A percentile compares a stretch with the other conserved stretches of the same genome.
Evolutionary conservation across 306 rosid genomes (phyloP).

Genomic region (Clitoria ternatea): DNA sequence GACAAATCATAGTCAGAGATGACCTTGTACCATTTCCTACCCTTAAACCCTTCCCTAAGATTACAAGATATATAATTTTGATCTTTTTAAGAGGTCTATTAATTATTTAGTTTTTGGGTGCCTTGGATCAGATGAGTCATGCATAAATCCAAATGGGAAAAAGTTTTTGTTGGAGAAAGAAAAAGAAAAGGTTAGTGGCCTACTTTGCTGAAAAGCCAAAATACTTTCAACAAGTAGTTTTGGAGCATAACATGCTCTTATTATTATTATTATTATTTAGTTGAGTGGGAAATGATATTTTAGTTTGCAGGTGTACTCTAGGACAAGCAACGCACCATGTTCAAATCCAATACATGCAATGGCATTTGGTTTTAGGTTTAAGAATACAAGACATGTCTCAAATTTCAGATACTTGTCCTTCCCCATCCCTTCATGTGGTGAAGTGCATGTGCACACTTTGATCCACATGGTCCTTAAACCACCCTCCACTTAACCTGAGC

Average conservation of each 20-base stretch:
- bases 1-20: conserved; percentile 42
- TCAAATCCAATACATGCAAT: conserved; percentile 1
- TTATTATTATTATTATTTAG: no score
- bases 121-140: conserved; percentile 58
- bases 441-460: conserved; percentile 24
- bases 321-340: neutral
- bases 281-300: conserved; percentile 21
- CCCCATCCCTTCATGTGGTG: conserved; percentile 33
- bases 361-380: conserved; percentile 19
- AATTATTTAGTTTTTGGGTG: conserved; percentile 20
- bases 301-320: neutral
- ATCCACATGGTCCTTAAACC: conserved; percentile 33
- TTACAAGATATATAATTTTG: conserved; percentile 19
- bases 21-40: conserved; percentile 16
- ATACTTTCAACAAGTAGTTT: conserved; percentile 37
- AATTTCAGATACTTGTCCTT: neutral
- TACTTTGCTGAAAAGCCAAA: conserved; percentile 51
- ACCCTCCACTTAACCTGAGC: conserved; percentile 12
- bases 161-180: conserved; percentile 33
- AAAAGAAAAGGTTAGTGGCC: conserved; percentile 48
- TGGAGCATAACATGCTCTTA: conserved; percentile 22
- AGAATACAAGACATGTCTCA: conserved; percentile 24
- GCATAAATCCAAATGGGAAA: conserved; percentile 55
- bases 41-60: neutral
- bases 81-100: conserved; percentile 1